Evolutionary conservation across 108 stramenopile species (phyloP), one percentile per base, ranked within the genome.

Genomic region (Asterionellopsis glacialis): DNA sequence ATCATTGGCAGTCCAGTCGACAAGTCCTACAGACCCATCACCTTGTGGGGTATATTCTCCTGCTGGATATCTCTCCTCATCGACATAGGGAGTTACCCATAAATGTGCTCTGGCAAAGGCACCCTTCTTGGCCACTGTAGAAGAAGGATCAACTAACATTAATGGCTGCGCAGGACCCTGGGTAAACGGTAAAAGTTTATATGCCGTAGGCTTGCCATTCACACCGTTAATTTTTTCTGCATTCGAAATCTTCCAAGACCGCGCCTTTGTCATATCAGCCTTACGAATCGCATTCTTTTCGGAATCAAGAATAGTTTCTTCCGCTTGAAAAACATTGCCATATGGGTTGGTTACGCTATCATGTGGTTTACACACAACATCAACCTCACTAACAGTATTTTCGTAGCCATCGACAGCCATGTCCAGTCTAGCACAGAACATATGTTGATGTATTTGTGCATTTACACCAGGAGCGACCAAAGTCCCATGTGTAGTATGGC

Each of bases 361-460:
- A 15, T 60, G 28, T 1, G 68, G 59, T 9, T 48, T 16, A 48
- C 19, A 21, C 22, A 70, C 44, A 16, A 80, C 66, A 59, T 85
- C 77, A 21, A 81, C 61, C 52, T 87, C 85, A 38, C 57, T 61
- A 5, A 87, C 80, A 0, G 75, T 75, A 56, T 85, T 85, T 41
- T 61, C 63, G 27, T 60, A 45, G 12, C 72, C 76, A 49, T 81
- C 85, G 15, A 87, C 80, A 9, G 82, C 73, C 82, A 87, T 83
- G 70, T 87, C 85, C 6, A 87, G 52, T 9, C 80, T 74, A 16
- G 74, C 82, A 50, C 82, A 83, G 55, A 87, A 87, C 82, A 83
- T 83, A 74, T 87, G 85, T 51, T 87, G 81, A 63, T 83, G 85
- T 18, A 80, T 60, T 59, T 87, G 85, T 12, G 85, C 67, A 51